A percentile compares a stretch with the other conserved stretches of the same genome.
These are phyloP conservation scores for Dalbergia cultrata DNA, from an alignment of 306 rosid genomes.

Conservation along the genomic window DNA sequence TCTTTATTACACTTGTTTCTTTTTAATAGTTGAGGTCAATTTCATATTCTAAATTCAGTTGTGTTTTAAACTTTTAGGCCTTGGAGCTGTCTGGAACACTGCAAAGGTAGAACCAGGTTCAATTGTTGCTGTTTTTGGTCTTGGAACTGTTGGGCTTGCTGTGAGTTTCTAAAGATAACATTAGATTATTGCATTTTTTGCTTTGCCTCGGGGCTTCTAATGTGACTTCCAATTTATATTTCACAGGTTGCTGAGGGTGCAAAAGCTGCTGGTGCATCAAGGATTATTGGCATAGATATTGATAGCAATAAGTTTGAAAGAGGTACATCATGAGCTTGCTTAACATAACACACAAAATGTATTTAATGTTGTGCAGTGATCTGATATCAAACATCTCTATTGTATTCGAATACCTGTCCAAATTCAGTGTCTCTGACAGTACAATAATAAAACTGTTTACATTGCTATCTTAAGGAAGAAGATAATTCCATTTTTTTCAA, in stretches of 20 bases:
- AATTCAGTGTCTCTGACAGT: neutral
- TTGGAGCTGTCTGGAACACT: slow-evolving; percentile 99
- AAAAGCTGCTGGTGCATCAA: slow-evolving; percentile 90
- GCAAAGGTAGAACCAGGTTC: slow-evolving; percentile 95
- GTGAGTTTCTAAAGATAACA: slow-evolving; percentile 62
- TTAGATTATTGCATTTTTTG: slow-evolving; percentile 23
- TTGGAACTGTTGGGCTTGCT: slow-evolving; percentile 96
- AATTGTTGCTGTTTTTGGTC: slow-evolving; percentile 89
- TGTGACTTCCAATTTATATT: slow-evolving; percentile 31
- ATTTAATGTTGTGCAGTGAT: slow-evolving; percentile 12
- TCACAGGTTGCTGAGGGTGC: slow-evolving; percentile 98
- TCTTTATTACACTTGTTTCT: slow-evolving; percentile 1
- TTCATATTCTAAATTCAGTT: slow-evolving; percentile 25
- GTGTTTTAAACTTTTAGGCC: slow-evolving; percentile 58
- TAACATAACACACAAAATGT: slow-evolving; percentile 3
- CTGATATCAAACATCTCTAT: slow-evolving; percentile 1
- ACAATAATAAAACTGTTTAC: neutral
- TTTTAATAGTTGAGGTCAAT: slow-evolving; percentile 47
- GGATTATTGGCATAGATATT: slow-evolving; percentile 86
- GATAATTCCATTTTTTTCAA: neutral
- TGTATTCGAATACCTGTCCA: neutral
- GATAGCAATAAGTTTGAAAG: slow-evolving; percentile 81
- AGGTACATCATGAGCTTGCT: slow-evolving; percentile 59
- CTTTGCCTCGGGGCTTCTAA: slow-evolving; percentile 27
- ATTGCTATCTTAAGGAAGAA: slow-evolving; percentile 11